A percentile compares a stretch with the other conserved stretches of the same genome.
These are phyloP conservation scores for Diplocarpon mali DNA, from an alignment of 2,329 filamentous ascomycete genomes.

Conservation along the genomic window DNA sequence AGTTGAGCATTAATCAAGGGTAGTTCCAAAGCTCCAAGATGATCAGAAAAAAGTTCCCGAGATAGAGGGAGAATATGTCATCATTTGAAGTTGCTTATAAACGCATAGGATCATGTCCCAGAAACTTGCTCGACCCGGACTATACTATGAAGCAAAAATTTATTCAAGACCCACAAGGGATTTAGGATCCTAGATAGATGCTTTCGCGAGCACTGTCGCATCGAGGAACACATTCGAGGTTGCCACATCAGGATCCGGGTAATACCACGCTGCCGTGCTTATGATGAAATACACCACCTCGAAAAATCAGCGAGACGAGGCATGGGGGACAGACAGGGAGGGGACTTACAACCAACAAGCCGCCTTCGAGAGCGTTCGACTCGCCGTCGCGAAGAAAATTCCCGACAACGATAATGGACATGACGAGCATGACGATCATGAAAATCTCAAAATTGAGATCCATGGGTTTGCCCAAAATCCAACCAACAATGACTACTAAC, in stretches of 20 bases:
- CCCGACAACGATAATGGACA: conserved; percentile 76
- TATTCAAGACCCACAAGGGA: too few species aligned
- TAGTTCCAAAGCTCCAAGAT: too few species aligned
- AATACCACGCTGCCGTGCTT: neutral
- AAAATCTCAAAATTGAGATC: conserved; percentile 80
- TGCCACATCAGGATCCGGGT: neutral
- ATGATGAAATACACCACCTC: neutral
- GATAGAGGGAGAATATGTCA: too few species aligned
- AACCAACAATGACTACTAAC: conserved; percentile 71
- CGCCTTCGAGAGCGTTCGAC: conserved; percentile 80
- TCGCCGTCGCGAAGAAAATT: conserved; percentile 81
- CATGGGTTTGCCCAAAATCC: conserved; percentile 61
- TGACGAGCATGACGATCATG: conserved; percentile 69
- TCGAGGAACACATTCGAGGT: neutral
- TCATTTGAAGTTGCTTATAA: too few species aligned
- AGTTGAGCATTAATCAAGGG: too few species aligned
- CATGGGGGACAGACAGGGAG: neutral
- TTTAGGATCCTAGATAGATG: too few species aligned
- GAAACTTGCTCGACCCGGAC: too few species aligned
- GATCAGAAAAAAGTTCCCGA: too few species aligned
- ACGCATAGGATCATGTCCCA: too few species aligned
- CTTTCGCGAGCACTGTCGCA: too few species aligned
- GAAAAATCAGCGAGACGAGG: neutral
- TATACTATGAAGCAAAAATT: too few species aligned
- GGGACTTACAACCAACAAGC: conserved; percentile 32